These are phyloP conservation scores for Hymenoscyphus fructigenus DNA, from an alignment of 2,329 filamentous ascomycete species.

Conservation along the genomic window DNA sequence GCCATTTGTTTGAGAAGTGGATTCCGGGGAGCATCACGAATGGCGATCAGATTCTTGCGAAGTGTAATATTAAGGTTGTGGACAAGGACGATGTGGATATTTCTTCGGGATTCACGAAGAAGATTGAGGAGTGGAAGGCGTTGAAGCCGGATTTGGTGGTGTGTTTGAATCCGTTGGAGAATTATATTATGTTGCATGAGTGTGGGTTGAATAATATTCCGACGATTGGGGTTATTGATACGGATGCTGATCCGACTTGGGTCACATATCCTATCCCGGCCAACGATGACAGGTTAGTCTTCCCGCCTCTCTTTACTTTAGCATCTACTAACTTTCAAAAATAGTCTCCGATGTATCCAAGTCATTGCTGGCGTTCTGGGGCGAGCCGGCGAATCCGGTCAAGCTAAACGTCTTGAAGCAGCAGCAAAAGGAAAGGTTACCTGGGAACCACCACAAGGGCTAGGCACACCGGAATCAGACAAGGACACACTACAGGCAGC, in stretches of 20 bases:
- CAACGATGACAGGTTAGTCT: constrained; percentile 83
- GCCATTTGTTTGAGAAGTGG: constrained; percentile 92
- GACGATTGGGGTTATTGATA: constrained; percentile 93
- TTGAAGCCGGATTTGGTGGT: constrained; percentile 88
- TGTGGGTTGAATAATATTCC: constrained; percentile 85
- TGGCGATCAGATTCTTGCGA: constrained; percentile 79
- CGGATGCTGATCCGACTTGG: constrained; percentile 86
- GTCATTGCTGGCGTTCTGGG: constrained; percentile 85
- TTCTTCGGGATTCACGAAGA: constrained; percentile 59
- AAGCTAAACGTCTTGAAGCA: constrained; percentile 61
- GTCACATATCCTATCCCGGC: constrained; percentile 96
- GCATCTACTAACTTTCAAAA: constrained; percentile 28
- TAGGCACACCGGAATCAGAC: constrained; percentile 27
- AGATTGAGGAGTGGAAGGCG: constrained; percentile 61
- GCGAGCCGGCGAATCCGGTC: constrained; percentile 76
- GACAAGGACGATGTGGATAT: constrained; percentile 67
- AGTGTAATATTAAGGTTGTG: constrained; percentile 70
- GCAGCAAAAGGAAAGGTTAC: constrained; percentile 63
- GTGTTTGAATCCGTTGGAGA: constrained; percentile 89
- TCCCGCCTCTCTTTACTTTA: constrained; percentile 1
- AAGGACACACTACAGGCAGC: neutral
- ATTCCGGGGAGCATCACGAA: constrained; percentile 91
- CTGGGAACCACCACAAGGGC: constrained; percentile 49
- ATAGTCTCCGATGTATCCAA: constrained; percentile 74
- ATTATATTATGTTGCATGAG: constrained; percentile 86